These are phyloP conservation scores for Dendrothele bispora DNA, from an alignment of 768 basidiomycete genomes.

Conservation along the genomic window DNA sequence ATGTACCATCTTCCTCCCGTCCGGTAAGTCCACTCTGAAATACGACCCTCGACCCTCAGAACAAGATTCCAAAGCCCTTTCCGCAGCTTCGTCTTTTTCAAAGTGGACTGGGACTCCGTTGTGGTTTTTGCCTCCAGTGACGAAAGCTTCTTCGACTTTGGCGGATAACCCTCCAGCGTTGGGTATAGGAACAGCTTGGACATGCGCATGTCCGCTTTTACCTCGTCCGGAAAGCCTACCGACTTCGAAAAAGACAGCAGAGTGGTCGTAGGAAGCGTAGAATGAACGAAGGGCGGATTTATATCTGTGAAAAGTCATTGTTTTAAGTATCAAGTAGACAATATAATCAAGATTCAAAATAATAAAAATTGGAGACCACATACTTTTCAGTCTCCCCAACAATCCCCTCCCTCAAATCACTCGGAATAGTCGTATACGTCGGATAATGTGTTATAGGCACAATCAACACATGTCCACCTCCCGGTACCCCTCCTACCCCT, in stretches of 20 bases:
- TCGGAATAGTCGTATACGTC: conserved; percentile 79
- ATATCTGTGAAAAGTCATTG: conserved; percentile 47
- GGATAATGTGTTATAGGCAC: conserved; percentile 94
- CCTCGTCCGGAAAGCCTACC: conserved; percentile 62
- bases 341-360: neutral
- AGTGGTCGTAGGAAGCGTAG: conserved; percentile 68
- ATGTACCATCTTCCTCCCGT: conserved; percentile 84
- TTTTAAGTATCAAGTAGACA: conserved; percentile 5
- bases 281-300: conserved; percentile 72
- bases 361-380: too few relatives aligned
- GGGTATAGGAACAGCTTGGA: conserved; percentile 85
- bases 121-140: conserved; percentile 59
- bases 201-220: conserved; percentile 92
- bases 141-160: conserved; percentile 70
- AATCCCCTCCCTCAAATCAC: conserved; percentile 74
- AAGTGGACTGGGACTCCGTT: conserved; percentile 84
- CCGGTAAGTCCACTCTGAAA: conserved; percentile 89
- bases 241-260: conserved; percentile 84
- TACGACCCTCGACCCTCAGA: conserved; percentile 68
- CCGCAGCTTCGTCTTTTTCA: conserved; percentile 55
- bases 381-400: conserved; percentile 79
- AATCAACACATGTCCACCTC: conserved; percentile 94
- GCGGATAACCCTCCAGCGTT: conserved; percentile 48
- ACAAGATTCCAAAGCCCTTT: conserved; percentile 55
- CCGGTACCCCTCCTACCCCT: conserved; percentile 63